Base-by-base conservation (phyloP, 176 grass and related monocot genomes). In the Poa annua region DNA sequence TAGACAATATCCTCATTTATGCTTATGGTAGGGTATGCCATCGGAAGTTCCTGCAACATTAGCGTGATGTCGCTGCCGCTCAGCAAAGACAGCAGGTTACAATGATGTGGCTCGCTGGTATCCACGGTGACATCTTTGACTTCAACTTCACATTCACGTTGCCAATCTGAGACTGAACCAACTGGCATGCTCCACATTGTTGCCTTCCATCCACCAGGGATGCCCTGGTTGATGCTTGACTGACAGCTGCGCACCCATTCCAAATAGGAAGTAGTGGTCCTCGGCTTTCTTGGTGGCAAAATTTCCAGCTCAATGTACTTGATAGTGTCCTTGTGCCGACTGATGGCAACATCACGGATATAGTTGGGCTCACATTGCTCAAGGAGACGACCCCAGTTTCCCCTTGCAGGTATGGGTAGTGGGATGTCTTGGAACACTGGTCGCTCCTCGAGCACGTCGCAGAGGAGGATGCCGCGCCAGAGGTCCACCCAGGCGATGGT, bases 11-110 rank as follows among this genome's bases (percentile, higher is more conserved):
- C 48, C 15, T 39, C 63, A 22, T 68, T 63, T 50, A 54, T 53
- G 78, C 63, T 80, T 54, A 80, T 33, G 20, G 8, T 68, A 26
- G 78, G 78, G 63, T 62, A 20, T 47, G 76, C 75, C 56, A 52
- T 4, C 22, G 47, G 11, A 54, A 54, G 32, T 25, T 69, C 34
- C 32, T 68, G 32, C 32, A 17, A 17, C 11, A 17, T 16, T 38
- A 3, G 17, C 14, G 11, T 10, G 45, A 45, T 51, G 26, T 80
- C n/a, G 61, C 61, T 36, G 61, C 66, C 36, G 0, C 17, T 80
- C 78, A 80, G 44, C 62, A 3, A 67, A 67, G 78, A 19, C 62
- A 51, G 19, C 3, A 36, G 21, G 15, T 63, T 8, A 17, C 38
- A 62, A 20, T 19, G 77, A 36, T 44, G 33, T 51, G 45, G 44